A percentile compares a stretch with the other conserved stretches of the same genome.
Conservation (phyloP, 1,284 basidiomycete genomes). For the Puccinia horiana region DNA sequence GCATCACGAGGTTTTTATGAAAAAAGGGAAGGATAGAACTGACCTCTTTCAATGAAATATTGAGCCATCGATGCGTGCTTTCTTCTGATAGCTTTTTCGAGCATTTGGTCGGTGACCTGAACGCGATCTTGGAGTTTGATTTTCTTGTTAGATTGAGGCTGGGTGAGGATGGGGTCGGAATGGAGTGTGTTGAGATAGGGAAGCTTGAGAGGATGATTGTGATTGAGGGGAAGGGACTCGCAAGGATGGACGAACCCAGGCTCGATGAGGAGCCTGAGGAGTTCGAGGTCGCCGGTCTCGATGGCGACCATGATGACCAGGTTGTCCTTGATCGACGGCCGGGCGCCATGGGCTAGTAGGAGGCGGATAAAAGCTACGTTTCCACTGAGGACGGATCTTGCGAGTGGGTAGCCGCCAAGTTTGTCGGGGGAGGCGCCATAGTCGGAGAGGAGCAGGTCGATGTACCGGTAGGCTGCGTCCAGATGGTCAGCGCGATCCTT, state of each 20-base stretch:
- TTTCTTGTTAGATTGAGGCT: neutral
- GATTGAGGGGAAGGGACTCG: neutral
- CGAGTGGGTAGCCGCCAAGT: constrained; percentile 34
- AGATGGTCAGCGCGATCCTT: neutral
- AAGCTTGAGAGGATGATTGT: neutral
- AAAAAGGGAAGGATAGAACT: neutral
- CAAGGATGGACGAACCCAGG: constrained; percentile 21
- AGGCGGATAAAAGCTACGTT: constrained; percentile 28
- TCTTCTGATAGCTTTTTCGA: constrained; percentile 35
- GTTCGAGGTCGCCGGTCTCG: constrained; percentile 34
- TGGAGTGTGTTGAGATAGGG: neutral
- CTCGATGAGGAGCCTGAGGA: constrained; percentile 37
- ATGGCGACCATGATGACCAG: constrained; percentile 39
- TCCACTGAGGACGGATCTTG: constrained; percentile 37
- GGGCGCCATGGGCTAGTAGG: constrained; percentile 34
- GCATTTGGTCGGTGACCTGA: constrained; percentile 30
- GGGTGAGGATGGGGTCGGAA: neutral
- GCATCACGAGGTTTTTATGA: neutral
- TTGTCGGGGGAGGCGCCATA: constrained; percentile 33
- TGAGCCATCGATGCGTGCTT: constrained; percentile 25
- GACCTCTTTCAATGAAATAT: constrained; percentile 40
- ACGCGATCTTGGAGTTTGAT: constrained; percentile 36
- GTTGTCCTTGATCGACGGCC: constrained; percentile 22
- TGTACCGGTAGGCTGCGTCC: constrained; percentile 20
- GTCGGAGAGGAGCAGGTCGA: constrained; percentile 21